Percentiles rank a stretch among this genome's conserved stretches.
These are phyloP conservation scores for Sanghuangporus sanghuang DNA, from an alignment of 1,284 basidiomycete genomes.

Conservation along the genomic window DNA sequence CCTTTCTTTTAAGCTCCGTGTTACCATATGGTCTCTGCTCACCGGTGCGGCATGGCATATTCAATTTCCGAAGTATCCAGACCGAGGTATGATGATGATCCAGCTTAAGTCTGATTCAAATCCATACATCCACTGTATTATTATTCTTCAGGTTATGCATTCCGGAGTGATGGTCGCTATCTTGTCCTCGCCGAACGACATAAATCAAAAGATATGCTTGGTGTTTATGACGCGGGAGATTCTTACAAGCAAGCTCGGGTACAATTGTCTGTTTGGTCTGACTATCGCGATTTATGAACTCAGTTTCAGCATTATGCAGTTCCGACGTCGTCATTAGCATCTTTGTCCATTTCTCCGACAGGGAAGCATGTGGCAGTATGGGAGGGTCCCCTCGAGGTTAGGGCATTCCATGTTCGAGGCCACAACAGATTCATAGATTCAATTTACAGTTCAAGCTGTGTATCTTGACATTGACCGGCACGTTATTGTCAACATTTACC, in stretches of 20 bases:
- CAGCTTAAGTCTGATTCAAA: background rate
- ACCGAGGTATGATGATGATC: constrained; percentile 48
- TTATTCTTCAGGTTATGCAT: constrained; percentile 57
- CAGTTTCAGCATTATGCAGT: constrained; percentile 68
- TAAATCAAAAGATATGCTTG: constrained; percentile 78
- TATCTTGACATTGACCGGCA: constrained; percentile 70
- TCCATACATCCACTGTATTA: background rate
- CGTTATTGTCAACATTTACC: constrained; percentile 61
- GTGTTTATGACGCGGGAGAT: constrained; percentile 72
- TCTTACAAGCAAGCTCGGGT: constrained; percentile 73
- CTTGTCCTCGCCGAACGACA: constrained; percentile 81
- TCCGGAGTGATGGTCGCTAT: constrained; percentile 74
- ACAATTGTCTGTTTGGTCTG: constrained; percentile 23
- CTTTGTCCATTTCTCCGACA: constrained; percentile 75
- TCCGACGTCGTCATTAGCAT: constrained; percentile 70
- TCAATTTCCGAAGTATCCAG: constrained; percentile 73
- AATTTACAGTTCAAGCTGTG: constrained; percentile 71
- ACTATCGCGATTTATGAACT: constrained; percentile 2
- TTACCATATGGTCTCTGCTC: constrained; percentile 75
- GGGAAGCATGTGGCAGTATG: constrained; percentile 78
- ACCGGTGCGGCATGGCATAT: constrained; percentile 69
- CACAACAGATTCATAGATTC: background rate
- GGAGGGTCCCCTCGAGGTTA: constrained; percentile 77
- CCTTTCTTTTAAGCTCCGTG: constrained; percentile 50
- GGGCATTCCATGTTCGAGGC: constrained; percentile 16